Conservation (phyloP, 23 red algal species). For the Gracilaria caudata region DNA sequence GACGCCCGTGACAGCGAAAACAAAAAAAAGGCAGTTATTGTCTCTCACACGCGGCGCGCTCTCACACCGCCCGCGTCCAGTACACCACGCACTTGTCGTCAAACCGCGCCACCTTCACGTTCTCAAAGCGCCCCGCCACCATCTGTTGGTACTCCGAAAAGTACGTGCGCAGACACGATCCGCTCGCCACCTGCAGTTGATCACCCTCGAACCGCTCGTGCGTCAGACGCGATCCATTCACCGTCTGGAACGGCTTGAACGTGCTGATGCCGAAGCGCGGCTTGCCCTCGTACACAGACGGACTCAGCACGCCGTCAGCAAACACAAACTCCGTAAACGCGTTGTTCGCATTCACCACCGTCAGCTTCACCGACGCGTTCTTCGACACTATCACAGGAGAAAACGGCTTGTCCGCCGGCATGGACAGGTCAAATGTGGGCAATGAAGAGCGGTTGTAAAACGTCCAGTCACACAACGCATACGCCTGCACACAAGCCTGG, state of each 20-base stretch:
- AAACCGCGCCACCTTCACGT: background rate
- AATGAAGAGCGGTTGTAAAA: slow-evolving; percentile 7
- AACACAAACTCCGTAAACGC: slow-evolving; percentile 32
- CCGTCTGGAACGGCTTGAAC: slow-evolving; percentile 16
- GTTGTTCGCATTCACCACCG: slow-evolving; percentile 31
- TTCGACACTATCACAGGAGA: slow-evolving; percentile 13
- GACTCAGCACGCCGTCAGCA: background rate
- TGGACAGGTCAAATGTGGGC: slow-evolving; percentile 6
- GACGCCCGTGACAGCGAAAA: background rate
- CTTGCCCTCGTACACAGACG: slow-evolving; percentile 18
- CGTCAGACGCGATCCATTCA: background rate
- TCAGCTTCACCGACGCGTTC: slow-evolving; percentile 7
- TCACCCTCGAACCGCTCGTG: slow-evolving; percentile 16
- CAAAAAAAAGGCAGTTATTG: background rate
- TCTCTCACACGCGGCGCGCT: background rate
- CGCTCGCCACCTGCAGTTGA: background rate
- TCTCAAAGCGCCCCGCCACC: background rate
- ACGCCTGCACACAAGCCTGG: background rate
- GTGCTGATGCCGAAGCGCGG: background rate
- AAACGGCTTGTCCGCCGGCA: background rate
- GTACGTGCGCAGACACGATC: slow-evolving; percentile 18
- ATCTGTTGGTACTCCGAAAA: slow-evolving; percentile 17
- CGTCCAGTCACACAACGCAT: background rate
- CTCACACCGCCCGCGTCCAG: background rate
- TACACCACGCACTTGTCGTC: slow-evolving; percentile 24